These are phyloP conservation scores for Aspergillus awamori DNA, from an alignment of 2,329 filamentous ascomycete genomes.

Conservation along the genomic window DNA sequence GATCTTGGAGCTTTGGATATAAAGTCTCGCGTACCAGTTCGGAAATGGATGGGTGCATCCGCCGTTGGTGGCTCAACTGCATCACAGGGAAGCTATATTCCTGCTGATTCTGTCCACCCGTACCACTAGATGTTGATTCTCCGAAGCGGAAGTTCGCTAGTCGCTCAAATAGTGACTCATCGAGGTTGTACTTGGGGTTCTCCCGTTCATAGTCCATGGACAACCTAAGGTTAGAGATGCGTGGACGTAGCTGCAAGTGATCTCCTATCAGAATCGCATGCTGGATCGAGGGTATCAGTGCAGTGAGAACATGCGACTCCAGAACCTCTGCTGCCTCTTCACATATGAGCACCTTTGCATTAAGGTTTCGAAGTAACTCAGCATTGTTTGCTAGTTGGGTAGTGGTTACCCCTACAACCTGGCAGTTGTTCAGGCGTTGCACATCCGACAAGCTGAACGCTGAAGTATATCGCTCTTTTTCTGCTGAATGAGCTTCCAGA, in stretches of 20 bases:
- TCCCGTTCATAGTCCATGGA: constrained; percentile 5
- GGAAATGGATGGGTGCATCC: constrained; percentile 13
- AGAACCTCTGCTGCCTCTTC: constrained; percentile 18
- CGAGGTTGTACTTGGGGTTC: neutral
- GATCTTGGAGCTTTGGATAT: constrained; percentile 13
- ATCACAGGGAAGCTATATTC: constrained; percentile 7
- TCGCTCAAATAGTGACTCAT: constrained; percentile 14
- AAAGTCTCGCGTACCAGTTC: constrained; percentile 7
- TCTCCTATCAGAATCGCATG: constrained; percentile 18
- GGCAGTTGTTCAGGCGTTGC: constrained; percentile 1
- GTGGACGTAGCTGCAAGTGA: constrained; percentile 14
- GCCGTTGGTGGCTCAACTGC: constrained; percentile 10
- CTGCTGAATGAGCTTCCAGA: neutral
- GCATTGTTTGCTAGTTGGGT: constrained; percentile 12
- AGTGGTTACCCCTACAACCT: constrained; percentile 16
- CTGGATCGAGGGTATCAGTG: constrained; percentile 13
- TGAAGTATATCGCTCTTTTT: neutral
- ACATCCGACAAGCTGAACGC: neutral
- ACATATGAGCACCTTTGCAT: constrained; percentile 12
- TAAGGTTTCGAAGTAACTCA: neutral
- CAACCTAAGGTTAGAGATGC: constrained; percentile 3
- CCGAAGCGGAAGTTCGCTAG: neutral
- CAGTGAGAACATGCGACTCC: constrained; percentile 11
- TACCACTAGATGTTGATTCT: neutral
- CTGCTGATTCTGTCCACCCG: neutral